Base-by-base conservation (phyloP, 495 filamentous ascomycete species). In the Bryoglossum gracile region DNA sequence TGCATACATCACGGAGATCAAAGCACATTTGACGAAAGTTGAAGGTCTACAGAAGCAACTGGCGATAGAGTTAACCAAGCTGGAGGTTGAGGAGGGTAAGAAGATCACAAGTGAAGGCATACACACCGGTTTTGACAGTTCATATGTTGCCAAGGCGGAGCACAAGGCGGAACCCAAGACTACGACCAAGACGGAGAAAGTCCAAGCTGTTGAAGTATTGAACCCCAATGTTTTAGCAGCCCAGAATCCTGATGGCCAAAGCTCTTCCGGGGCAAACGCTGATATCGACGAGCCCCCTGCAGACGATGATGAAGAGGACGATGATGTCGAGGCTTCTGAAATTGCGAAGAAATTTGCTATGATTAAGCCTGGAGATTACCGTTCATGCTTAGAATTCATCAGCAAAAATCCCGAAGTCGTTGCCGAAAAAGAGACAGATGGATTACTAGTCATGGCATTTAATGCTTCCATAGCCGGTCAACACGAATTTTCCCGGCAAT, bases 31-130 rank as follows among this genome's bases (percentile, higher is more conserved):
- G 50, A 62, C 70, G 19, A 89, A 94, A 62, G 86, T 97, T 45
- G 67, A 80, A 32, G 79, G 73, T 9, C 70, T 97, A 50, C 89
- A 96, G 60, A 75, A 72, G 43, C 75, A 95, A 55, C 67, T 96
- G 40, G 50, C 78, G 26, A 65, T 67, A 48, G 87, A 85, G 68
- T 72, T 97, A 43, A 83, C 72, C 5, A 75, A 87, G 64, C 68
- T 98, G 16, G 90, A 96, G 69, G 86, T 83, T 66, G 88, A 92
- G 47, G 90, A 96, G 60, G 65, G 73, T 35, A 75, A 76, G 53
- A 95, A 98, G 65, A 98, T 98, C 54, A 98, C 92, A 2, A 96
- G 89, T 58, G 94, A 97, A 56, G 67, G 75, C 52, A 78, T 95
- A 51, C 89, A 95, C 61, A 87, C 82, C n/a, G 92, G 92, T 9